Percentiles rank a stretch among this genome's conserved stretches.
Evolutionary conservation across 2,329 filamentous ascomycete species (phyloP).

Genomic region (Ophiostoma sp.): DNA sequence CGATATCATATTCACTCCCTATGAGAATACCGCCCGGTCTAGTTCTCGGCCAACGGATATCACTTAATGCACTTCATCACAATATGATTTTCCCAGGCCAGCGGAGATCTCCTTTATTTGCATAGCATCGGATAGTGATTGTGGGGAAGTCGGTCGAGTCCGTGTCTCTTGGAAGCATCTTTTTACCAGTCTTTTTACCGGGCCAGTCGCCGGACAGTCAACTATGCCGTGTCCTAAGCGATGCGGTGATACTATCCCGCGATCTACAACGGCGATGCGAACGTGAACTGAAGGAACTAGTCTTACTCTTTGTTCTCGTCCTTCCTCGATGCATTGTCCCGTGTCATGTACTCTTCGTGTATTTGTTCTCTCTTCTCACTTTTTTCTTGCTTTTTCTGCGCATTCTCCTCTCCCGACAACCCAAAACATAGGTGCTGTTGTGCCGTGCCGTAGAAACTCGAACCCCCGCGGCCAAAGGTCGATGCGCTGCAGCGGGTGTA

Average conservation of each 20-base stretch:
- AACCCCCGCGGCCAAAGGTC: neutral
- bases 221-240: neutral
- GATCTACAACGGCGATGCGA: neutral
- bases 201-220: neutral
- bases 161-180: neutral
- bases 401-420: neutral
- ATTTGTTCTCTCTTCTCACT: neutral
- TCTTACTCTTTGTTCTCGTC: neutral
- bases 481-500: constrained; percentile 12
- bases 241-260: neutral
- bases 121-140: constrained; percentile 6
- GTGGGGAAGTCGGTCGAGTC: neutral
- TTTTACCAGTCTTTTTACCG: neutral
- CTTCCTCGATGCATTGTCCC: neutral
- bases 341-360: too few relatives aligned
- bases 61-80: neutral
- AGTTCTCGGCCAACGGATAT: constrained; percentile 4
- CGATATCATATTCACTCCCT: neutral
- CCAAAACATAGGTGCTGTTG: neutral
- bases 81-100: neutral
- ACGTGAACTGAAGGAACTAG: neutral
- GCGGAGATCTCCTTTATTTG: neutral
- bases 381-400: neutral
- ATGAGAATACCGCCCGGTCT: neutral
- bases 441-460: neutral